These are phyloP conservation scores for Betula pendula DNA, from an alignment of 306 rosid species.

Conservation along the genomic window DNA sequence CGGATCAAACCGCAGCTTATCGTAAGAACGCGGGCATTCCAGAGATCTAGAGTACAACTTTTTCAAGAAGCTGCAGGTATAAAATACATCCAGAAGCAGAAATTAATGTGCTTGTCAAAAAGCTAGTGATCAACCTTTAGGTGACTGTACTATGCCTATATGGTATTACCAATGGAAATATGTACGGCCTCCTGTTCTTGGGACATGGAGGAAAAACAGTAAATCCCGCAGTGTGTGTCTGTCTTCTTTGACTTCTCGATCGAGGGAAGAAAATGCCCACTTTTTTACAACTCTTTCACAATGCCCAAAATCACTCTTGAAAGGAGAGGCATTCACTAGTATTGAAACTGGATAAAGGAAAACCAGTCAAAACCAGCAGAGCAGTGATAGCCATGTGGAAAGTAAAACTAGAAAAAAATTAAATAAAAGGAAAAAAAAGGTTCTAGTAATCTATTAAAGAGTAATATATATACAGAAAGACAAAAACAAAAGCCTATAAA, in stretches of 20 bases:
- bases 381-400: conserved; percentile 10
- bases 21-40: conserved; percentile 97
- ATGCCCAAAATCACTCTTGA: conserved; percentile 43
- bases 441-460: background rate
- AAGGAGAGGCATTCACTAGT: conserved; percentile 44
- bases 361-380: conserved; percentile 3
- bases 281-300: conserved; percentile 72
- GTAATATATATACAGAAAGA: background rate
- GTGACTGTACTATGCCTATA: background rate
- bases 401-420: conserved; percentile 10
- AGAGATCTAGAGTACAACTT: conserved; percentile 70
- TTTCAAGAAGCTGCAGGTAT: conserved; percentile 67
- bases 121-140: background rate
- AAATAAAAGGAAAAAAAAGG: background rate
- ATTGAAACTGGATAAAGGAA: conserved; percentile 27
- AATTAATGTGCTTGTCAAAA: conserved; percentile 19
- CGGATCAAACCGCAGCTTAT: conserved; percentile 94
- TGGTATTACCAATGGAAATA: conserved; percentile 76
- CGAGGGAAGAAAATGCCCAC: conserved; percentile 74
- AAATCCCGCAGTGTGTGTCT: conserved; percentile 70
- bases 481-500: background rate
- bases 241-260: conserved; percentile 54
- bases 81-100: conserved; percentile 33
- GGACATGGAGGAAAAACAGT: conserved; percentile 90
- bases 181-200: conserved; percentile 95